Base-by-base conservation (phyloP, 352 stramenopile genomes). In the Phytophthora litchii region DNA sequence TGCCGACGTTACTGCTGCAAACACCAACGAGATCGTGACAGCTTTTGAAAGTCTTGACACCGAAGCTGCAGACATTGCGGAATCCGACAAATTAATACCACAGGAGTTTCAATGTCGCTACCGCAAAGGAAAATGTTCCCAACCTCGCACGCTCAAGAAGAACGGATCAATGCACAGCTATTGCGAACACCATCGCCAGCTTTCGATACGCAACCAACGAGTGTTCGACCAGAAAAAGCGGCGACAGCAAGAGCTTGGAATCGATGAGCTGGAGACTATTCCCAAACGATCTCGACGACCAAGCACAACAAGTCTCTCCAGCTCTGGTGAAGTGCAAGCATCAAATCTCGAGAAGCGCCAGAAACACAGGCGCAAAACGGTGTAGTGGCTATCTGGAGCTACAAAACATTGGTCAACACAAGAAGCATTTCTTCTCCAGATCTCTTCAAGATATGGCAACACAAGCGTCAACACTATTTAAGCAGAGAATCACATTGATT, bases 81-180 rank as follows among this genome's bases (percentile, higher is more conserved):
- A 5, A 2, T 31, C 27, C 2, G 27, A 46, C 19, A n/a, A 1
- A n/a, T 6, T 49, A 12, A 17, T 65, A 3, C 43, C 41, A 3
- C 29, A 38, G 13, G 66, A 75, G 16, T 44, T 68, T 17, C 75
- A 60, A 20, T 88, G 78, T 14, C 54, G 64, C 19, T 89, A 89
- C 51, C 73, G 77, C 35, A 69, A 72, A 4, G 75, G 73, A 32
- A 83, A 82, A 46, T 88, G 77, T 51, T 57, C 23, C 1, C 45
- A 76, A n/a, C 76, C 58, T n/a, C 80, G 83, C 25, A 80, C 78
- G 23, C 42, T 78, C 31, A 92, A 92, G 68, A 85, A 75, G 52
- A 89, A 86, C 54, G 83, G 83, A 10, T 60, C 49, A 16, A 51
- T 85, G 54, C 83, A 92, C 53, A 76, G 68, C 45, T 86, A 80